Evolutionary conservation across 768 basidiomycete genomes (phyloP), one percentile per base, ranked within the genome.

Genomic region (Russula abietina): DNA sequence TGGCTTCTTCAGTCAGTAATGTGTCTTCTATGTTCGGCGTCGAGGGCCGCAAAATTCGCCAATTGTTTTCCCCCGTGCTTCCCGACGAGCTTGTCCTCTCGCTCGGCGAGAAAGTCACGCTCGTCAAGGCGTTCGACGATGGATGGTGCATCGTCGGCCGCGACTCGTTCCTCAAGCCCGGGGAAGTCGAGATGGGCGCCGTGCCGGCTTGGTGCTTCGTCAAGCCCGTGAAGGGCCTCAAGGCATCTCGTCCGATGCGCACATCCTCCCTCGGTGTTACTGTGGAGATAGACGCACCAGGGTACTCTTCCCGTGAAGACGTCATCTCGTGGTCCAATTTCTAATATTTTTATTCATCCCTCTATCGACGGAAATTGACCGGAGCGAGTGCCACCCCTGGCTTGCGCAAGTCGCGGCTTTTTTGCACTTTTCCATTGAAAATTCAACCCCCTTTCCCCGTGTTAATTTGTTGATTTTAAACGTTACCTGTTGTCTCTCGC

Each of bases 191-290:
- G 70, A 72, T 89, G 19, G 89, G 89, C 43, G 79, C 86, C 36
- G 82, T 89, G 3, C 89, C 89, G 12, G 83, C 86, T 7, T 91
- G 89, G 88, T 85, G 82, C 70, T 90, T 92, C 78, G 59, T 83
- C 65, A 84, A 83, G 68, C 81, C 85, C 38, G 78, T 80, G 52
- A 80, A 82, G 64, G 86, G 85, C 4, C 75, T 86, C 59, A 73
- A 77, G 43, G 79, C 82, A 4, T 82, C 84, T 67, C 79, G 89
- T 24, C 88, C 89, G 1, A 74, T 87, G 67, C 81, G 90, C 33
- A 82, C 76, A 55, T 71, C 77, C 48, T 87, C 85, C 70, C 72
- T 88, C n/a, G 86, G 85, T 12, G 81, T 87, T 64, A 84, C 81
- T 9, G 79, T 88, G 48, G 76, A 83, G 65, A 66, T 82, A 65